Evolutionary conservation across 2,329 filamentous ascomycete genomes (phyloP).

Genomic region (Tricladium varicosporioides): DNA sequence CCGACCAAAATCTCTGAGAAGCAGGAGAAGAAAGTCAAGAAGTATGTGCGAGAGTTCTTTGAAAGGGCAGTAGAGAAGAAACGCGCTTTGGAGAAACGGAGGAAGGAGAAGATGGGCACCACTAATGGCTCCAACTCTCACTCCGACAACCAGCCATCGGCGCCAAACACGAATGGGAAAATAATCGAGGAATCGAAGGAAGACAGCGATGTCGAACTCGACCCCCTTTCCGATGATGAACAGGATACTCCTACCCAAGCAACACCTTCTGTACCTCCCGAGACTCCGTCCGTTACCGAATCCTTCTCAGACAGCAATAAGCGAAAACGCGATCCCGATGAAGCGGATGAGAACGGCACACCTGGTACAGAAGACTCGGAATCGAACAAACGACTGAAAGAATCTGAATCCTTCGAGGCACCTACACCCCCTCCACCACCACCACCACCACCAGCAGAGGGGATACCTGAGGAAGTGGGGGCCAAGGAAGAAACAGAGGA

Average conservation of each 20-base stretch:
- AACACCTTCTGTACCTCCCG: conserved; percentile 38
- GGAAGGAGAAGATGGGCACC: conserved; percentile 41
- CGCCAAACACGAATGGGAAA: conserved; percentile 21
- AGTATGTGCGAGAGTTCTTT: conserved; percentile 80
- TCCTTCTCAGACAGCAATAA: conserved; percentile 44
- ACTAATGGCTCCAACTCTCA: conserved; percentile 18
- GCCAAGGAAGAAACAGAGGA: conserved; percentile 22
- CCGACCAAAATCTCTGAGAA: conserved; percentile 75
- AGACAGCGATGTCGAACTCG: conserved; percentile 38
- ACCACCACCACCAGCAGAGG: conserved; percentile 26
- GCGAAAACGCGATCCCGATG: conserved; percentile 54
- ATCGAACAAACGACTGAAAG: conserved; percentile 31
- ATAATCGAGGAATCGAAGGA: conserved; percentile 37
- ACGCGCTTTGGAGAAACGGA: conserved; percentile 65
- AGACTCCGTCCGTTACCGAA: conserved; percentile 46
- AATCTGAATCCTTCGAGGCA: conserved; percentile 16
- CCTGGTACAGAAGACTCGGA: conserved; percentile 20
- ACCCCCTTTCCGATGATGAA: conserved; percentile 7
- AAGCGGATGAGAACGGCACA: conserved; percentile 36
- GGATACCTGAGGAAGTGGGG: conserved; percentile 8
- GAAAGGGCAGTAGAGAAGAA: conserved; percentile 83
- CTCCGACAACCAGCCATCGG: neutral
- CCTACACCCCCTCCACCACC: conserved; percentile 32
- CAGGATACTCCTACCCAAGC: conserved; percentile 38
- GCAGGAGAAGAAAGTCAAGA: conserved; percentile 79